phyloP scores from a whole-genome alignment of 2,329 filamentous ascomycete species.

The Fusarium sp. region DNA sequence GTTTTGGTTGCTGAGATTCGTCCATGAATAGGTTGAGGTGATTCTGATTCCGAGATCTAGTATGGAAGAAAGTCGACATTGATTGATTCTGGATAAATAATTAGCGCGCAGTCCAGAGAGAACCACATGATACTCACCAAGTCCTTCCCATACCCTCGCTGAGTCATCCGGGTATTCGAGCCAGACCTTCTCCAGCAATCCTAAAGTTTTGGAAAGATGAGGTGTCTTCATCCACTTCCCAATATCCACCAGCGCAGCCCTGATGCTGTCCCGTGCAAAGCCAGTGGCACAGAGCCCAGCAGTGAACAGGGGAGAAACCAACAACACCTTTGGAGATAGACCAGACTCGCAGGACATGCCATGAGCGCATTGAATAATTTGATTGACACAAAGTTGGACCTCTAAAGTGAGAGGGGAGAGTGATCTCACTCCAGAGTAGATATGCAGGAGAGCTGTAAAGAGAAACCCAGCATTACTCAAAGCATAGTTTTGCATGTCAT shows the following conservation, averaged over 20 bases:
- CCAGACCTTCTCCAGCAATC: slow-evolving; percentile 26
- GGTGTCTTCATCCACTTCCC: slow-evolving; percentile 35
- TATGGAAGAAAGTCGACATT: neutral
- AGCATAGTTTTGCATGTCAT: slow-evolving; percentile 28
- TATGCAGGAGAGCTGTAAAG: slow-evolving; percentile 30
- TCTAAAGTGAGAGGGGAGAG: neutral
- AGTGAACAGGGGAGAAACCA: slow-evolving; percentile 31
- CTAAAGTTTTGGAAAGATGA: slow-evolving; percentile 22
- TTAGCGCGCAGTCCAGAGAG: no score
- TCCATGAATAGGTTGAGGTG: no score
- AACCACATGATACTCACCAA: neutral
- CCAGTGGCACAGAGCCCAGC: slow-evolving; percentile 27
- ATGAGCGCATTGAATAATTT: slow-evolving; percentile 24
- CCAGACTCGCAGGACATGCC: slow-evolving; percentile 17
- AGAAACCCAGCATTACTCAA: slow-evolving; percentile 35
- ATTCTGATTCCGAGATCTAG: neutral
- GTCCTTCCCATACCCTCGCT: neutral
- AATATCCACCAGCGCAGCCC: slow-evolving; percentile 15
- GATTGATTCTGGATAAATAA: neutral
- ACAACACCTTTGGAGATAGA: slow-evolving; percentile 20
- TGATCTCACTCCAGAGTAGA: slow-evolving; percentile 15
- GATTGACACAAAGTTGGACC: slow-evolving; percentile 15
- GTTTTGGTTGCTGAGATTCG: no score
- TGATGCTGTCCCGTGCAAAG: slow-evolving; percentile 1
- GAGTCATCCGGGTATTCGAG: neutral